These are phyloP conservation scores for Pelargonium australe DNA, from an alignment of 441 rosid genomes.

Conservation along the genomic window DNA sequence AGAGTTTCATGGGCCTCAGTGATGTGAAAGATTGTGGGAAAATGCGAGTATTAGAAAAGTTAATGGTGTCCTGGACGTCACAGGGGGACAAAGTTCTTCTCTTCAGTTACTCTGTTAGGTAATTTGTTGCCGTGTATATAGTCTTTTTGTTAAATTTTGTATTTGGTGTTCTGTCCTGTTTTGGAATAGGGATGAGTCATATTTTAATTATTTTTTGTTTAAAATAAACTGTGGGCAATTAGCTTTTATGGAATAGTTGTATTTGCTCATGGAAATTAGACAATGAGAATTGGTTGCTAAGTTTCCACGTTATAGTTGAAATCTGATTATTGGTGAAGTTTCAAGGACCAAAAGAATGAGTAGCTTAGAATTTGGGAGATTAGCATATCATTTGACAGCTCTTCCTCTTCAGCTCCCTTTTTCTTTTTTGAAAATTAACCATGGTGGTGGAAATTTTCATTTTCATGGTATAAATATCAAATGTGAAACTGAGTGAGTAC, in stretches of 20 bases:
- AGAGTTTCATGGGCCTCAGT: conserved; percentile 79
- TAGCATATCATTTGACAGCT: not conserved
- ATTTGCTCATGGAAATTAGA: no score
- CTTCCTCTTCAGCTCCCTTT: no score
- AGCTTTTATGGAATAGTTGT: no score
- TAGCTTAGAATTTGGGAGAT: not conserved
- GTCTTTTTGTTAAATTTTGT: not conserved
- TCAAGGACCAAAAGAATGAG: no score
- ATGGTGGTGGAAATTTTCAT: not conserved
- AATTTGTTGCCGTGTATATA: conserved; percentile 12
- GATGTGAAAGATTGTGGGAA: conserved; percentile 85
- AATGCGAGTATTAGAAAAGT: conserved; percentile 80
- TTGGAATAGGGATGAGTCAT: no score
- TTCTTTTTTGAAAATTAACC: not conserved
- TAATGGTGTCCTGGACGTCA: conserved; percentile 73
- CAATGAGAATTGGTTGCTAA: no score
- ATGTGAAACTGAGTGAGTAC: not conserved
- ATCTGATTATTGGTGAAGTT: no score
- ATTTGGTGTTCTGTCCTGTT: not conserved
- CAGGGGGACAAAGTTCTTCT: conserved; percentile 88
- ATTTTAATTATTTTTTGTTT: no score
- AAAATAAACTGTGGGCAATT: no score
- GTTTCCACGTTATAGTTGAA: no score
- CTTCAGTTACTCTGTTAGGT: conserved; percentile 94
- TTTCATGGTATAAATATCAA: not conserved